Evolutionary conservation across 2,329 filamentous ascomycete species (phyloP).

Genomic region (Hypoxylon sp.): DNA sequence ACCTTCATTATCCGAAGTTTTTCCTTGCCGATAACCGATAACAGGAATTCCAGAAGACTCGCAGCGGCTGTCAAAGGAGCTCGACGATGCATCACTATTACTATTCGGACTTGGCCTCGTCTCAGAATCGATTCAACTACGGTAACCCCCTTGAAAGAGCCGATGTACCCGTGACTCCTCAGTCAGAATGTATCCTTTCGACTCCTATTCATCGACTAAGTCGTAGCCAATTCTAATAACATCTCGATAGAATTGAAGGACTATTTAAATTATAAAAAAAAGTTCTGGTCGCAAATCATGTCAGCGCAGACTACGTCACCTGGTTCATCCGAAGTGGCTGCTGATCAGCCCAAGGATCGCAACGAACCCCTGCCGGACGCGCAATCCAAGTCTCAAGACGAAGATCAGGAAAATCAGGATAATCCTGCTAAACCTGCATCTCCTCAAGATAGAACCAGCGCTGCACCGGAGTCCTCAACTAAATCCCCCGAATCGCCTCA

Average conservation of each 20-base stretch:
- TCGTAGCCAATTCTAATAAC: slow-evolving; percentile 41
- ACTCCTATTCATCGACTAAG: slow-evolving; percentile 39
- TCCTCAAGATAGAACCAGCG: slow-evolving; percentile 20
- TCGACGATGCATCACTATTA: slow-evolving; percentile 40
- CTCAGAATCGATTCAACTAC: slow-evolving; percentile 45
- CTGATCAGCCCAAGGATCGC: slow-evolving; percentile 47
- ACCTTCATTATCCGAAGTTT: slow-evolving; percentile 28
- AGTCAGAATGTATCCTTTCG: slow-evolving; percentile 47
- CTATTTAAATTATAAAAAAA: slow-evolving; percentile 9
- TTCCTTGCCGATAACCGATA: slow-evolving; percentile 46
- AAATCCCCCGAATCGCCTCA: slow-evolving; percentile 31
- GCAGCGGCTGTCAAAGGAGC: slow-evolving; percentile 30
- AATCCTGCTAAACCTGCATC: slow-evolving; percentile 31
- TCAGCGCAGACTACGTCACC: slow-evolving; percentile 43
- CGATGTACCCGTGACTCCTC: slow-evolving; percentile 32
- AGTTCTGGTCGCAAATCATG: slow-evolving; percentile 37
- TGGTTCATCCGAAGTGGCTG: slow-evolving; percentile 38
- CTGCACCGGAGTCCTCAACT: slow-evolving; percentile 24
- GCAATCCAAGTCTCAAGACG: slow-evolving; percentile 42
- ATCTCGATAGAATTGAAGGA: slow-evolving; percentile 31
- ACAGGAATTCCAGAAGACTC: slow-evolving; percentile 37
- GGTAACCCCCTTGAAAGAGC: slow-evolving; percentile 34
- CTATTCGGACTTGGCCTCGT: slow-evolving; percentile 41
- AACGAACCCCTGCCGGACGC: slow-evolving; percentile 37
- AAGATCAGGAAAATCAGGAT: slow-evolving; percentile 41